Conservation (phyloP, 75 land plant species). For the Cryptomeria japonica region DNA sequence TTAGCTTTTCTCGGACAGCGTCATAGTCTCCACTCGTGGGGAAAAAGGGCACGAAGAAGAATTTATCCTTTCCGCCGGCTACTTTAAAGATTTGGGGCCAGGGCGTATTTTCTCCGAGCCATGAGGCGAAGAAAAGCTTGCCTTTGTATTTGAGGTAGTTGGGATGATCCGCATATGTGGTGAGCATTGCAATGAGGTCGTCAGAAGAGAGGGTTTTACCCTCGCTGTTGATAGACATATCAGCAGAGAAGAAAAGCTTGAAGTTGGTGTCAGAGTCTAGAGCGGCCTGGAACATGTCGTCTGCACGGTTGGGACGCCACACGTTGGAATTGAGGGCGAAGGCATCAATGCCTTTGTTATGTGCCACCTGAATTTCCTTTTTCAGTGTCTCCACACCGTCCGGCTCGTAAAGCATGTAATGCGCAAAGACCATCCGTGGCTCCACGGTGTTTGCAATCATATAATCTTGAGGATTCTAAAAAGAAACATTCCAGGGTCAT, state of each 20-base stretch:
- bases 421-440: neutral
- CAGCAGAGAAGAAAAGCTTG: conserved; percentile 32
- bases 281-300: conserved; percentile 22
- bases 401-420: conserved; percentile 16
- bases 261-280: conserved; percentile 6
- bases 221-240: conserved; percentile 7
- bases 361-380: conserved; percentile 21
- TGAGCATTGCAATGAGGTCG: conserved; percentile 17
- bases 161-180: conserved; percentile 7
- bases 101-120: conserved; percentile 12
- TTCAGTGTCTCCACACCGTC: conserved; percentile 16
- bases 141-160: conserved; percentile 14
- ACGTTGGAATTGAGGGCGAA: conserved; percentile 32
- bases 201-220: conserved; percentile 3
- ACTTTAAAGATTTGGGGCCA: neutral
- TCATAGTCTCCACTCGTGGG: neutral
- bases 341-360: conserved; percentile 34
- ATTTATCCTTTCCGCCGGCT: neutral
- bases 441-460: neutral
- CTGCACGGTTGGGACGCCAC: conserved; percentile 1
- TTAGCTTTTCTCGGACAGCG: conserved; percentile 5
- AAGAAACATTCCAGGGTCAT: too few relatives aligned
- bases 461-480: too few relatives aligned
- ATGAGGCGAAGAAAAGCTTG: conserved; percentile 22
- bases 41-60: conserved; percentile 18